These are phyloP conservation scores for Yamadazyma scolyti DNA, from an alignment of 805 yeast genomes.

Conservation along the genomic window DNA sequence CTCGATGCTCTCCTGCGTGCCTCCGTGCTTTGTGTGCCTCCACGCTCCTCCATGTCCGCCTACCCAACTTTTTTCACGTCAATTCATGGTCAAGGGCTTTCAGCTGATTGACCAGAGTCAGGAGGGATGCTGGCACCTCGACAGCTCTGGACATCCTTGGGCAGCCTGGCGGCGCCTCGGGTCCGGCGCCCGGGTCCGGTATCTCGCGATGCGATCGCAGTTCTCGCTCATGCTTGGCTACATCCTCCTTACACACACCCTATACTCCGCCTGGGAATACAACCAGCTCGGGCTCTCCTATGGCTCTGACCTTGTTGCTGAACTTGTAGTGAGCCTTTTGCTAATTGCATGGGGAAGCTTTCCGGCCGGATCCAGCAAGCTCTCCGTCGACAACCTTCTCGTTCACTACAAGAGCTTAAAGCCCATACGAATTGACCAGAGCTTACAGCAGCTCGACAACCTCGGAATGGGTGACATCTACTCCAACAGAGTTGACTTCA, in stretches of 20 bases:
- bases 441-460: constrained; percentile 44
- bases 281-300: constrained; percentile 29
- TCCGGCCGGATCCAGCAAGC: constrained; percentile 25
- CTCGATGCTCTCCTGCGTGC: too few relatives aligned
- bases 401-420: constrained; percentile 28
- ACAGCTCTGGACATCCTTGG: too few relatives aligned
- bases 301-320: constrained; percentile 44
- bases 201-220: neutral
- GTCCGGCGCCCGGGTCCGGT: too few relatives aligned
- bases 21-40: too few relatives aligned
- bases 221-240: neutral
- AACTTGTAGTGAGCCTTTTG: constrained; percentile 46
- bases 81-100: neutral
- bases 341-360: constrained; percentile 37
- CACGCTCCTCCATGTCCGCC: too few relatives aligned
- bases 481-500: constrained; percentile 44
- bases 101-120: neutral
- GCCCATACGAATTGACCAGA: constrained; percentile 44
- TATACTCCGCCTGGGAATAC: constrained; percentile 52
- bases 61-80: neutral
- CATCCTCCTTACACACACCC: constrained; percentile 39
- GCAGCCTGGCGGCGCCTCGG: too few relatives aligned
- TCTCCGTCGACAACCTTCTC: constrained; percentile 16
- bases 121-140: neutral
- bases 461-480: constrained; percentile 43